phyloP scores from a whole-genome alignment of 345 rosid genomes.

The Crucihimalaya himalaica region DNA sequence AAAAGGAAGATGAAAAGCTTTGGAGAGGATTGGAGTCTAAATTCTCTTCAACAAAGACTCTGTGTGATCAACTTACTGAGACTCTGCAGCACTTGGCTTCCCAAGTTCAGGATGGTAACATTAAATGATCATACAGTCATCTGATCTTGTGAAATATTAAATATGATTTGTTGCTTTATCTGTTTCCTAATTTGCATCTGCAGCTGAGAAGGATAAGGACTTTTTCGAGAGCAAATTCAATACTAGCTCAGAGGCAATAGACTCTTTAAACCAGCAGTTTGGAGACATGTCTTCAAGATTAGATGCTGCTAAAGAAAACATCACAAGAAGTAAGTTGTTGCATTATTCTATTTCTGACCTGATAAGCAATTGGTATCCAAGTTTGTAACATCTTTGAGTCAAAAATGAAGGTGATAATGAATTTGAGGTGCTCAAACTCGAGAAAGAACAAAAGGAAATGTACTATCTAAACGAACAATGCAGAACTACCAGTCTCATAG shows the following conservation, averaged over 20 bases:
- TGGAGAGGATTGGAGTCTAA: conserved; percentile 93
- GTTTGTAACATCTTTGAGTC: conserved; percentile 25
- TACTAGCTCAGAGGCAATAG: conserved; percentile 31
- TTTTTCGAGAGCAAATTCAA: conserved; percentile 29
- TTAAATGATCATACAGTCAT: background rate
- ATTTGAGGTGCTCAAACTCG: conserved; percentile 59
- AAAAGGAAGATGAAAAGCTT: conserved; percentile 88
- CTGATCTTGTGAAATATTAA: background rate
- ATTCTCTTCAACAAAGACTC: conserved; percentile 76
- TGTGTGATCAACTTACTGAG: conserved; percentile 84
- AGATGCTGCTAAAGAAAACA: conserved; percentile 55
- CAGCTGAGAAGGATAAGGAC: conserved; percentile 62
- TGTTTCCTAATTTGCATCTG: conserved; percentile 30
- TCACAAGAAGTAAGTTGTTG: conserved; percentile 56
- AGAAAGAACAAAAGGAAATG: conserved; percentile 58
- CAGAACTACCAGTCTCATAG: conserved; percentile 53
- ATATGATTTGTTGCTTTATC: conserved; percentile 8
- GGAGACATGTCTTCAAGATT: conserved; percentile 28
- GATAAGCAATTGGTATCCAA: background rate
- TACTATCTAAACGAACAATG: conserved; percentile 49
- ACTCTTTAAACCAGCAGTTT: conserved; percentile 35
- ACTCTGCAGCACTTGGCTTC: conserved; percentile 73
- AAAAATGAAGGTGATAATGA: conserved; percentile 61
- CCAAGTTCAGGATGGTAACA: conserved; percentile 81
- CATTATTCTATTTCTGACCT: background rate